Base-by-base conservation (phyloP, 2,329 filamentous ascomycete genomes). In the Diaporthe australafricana region DNA sequence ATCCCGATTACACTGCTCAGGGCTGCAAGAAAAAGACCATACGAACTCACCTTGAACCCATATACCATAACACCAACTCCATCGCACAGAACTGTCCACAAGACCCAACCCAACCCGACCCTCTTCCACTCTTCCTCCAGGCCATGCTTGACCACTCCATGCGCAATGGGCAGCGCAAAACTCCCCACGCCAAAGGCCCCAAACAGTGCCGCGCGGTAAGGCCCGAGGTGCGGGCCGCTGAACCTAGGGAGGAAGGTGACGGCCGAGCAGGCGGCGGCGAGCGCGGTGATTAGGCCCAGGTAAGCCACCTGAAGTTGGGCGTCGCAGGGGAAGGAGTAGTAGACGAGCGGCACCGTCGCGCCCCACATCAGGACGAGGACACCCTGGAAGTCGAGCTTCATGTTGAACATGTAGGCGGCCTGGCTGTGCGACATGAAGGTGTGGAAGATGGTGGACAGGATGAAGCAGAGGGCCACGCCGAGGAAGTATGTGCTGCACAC, bases 361-460 rank as follows among this genome's bases (percentile, higher is more conserved):
- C 87, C 87, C 88, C 89, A 92, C 80, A 91, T 91, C 72, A 92
- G 78, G 8, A 88, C 81, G 2, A 92, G 84, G 53, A 92, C 88
- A 9, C 89, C 89, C 53, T 90, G 84, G 74, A 91, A 89, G 77
- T 92, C 90, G 35, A 91, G 79, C 75, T 88, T 86, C 73, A 90
- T 88, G 7, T 88, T 88, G 71, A 87, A 83, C 14, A 80, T 80
- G 47, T 84, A 84, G 17, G 88, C 82, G 7, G 80, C 75, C 9
- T 84, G 80, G 65, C 85, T 88, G 74, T 91, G 89, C 70, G 87
- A 88, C 74, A 85, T 84, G 63, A 91, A 83, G 2, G 86, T 88
- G 77, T 91, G 89, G 74, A 87, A 91, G 7, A 86, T 87, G 6
- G 83, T 80, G 2, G 86, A 88, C 0, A 87, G 76, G 8, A 79